phyloP scores from a whole-genome alignment of 2,329 filamentous ascomycete genomes.

The Pseudogymnoascus sp. region DNA sequence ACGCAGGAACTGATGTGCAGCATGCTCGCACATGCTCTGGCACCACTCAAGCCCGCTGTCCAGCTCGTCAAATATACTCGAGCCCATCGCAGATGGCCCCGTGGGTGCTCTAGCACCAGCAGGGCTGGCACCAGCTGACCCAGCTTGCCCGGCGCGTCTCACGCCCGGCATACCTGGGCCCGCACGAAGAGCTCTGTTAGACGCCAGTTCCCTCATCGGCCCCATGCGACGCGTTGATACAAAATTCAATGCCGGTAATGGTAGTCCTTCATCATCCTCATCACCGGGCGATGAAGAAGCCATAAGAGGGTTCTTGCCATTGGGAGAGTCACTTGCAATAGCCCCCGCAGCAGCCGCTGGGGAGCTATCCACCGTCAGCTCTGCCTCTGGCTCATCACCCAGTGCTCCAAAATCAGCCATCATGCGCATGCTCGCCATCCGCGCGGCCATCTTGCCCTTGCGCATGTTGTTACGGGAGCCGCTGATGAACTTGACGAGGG shows the following conservation, averaged over 20 bases:
- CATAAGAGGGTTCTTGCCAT: not conserved
- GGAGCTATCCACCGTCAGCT: slow-evolving; percentile 22
- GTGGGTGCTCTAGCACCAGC: not conserved
- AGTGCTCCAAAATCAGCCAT: slow-evolving; percentile 52
- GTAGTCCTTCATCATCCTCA: slow-evolving; percentile 25
- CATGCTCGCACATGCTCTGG: slow-evolving; percentile 75
- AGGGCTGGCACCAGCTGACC: not conserved
- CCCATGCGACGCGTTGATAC: slow-evolving; percentile 35
- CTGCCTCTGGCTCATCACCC: slow-evolving; percentile 36
- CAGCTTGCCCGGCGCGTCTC: not conserved
- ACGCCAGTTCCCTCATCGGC: slow-evolving; percentile 18
- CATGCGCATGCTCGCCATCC: slow-evolving; percentile 58
- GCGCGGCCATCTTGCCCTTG: slow-evolving; percentile 78
- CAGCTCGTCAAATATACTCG: slow-evolving; percentile 60
- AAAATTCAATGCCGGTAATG: slow-evolving; percentile 31
- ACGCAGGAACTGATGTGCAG: slow-evolving; percentile 81
- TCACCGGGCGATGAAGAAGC: slow-evolving; percentile 11
- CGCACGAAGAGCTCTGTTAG: not conserved
- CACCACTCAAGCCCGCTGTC: slow-evolving; percentile 74
- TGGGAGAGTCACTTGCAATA: slow-evolving; percentile 5
- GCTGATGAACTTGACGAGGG: slow-evolving; percentile 73
- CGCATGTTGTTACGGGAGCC: slow-evolving; percentile 75
- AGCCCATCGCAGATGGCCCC: not conserved
- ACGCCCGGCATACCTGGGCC: not conserved
- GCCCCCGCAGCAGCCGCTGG: not conserved